A percentile compares a stretch with the other conserved stretches of the same genome.
Evolutionary conservation across 1,139 yeast species (phyloP).

Genomic region (Suhomyces coccinellae): DNA sequence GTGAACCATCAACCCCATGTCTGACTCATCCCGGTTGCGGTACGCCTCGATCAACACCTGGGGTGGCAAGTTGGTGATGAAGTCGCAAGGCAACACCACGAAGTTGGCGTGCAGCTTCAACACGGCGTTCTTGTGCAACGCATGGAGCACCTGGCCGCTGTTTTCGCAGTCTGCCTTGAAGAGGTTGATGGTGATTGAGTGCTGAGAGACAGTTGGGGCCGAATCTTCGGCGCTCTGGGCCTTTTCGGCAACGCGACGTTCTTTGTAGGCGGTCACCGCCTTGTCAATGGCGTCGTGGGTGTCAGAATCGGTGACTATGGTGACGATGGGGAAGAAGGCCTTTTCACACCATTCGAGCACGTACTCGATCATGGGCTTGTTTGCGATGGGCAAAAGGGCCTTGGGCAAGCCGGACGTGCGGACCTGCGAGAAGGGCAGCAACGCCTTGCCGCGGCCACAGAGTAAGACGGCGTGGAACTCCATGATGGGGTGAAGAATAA

Average conservation of each 20-base stretch:
- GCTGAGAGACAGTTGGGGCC: conserved; percentile 2
- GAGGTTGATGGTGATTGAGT: conserved; percentile 37
- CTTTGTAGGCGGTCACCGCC: conserved; percentile 54
- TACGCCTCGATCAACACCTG: conserved; percentile 83
- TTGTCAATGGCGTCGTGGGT: conserved; percentile 26
- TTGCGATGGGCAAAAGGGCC: conserved; percentile 87
- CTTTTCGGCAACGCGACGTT: conserved; percentile 13
- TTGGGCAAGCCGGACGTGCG: conserved; percentile 68
- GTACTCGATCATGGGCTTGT: conserved; percentile 84
- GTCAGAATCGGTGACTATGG: conserved; percentile 37
- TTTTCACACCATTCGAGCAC: conserved; percentile 91
- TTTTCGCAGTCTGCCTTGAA: conserved; percentile 47
- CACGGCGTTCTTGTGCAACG: conserved; percentile 46
- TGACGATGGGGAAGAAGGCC: conserved; percentile 68
- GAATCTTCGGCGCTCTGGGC: conserved; percentile 6
- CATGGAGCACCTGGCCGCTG: conserved; percentile 64
- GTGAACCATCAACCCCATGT: conserved; percentile 69
- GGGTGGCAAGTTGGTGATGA: conserved; percentile 89
- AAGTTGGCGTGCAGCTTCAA: conserved; percentile 48
- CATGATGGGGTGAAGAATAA: conserved; percentile 41
- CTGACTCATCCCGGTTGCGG: conserved; percentile 64
- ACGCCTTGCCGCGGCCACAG: conserved; percentile 78
- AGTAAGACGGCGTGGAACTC: conserved; percentile 89
- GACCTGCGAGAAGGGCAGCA: conserved; percentile 69
- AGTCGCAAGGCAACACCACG: conserved; percentile 88